These are phyloP conservation scores for Colletotrichum horii DNA, from an alignment of 2,329 filamentous ascomycete genomes.

Conservation along the genomic window DNA sequence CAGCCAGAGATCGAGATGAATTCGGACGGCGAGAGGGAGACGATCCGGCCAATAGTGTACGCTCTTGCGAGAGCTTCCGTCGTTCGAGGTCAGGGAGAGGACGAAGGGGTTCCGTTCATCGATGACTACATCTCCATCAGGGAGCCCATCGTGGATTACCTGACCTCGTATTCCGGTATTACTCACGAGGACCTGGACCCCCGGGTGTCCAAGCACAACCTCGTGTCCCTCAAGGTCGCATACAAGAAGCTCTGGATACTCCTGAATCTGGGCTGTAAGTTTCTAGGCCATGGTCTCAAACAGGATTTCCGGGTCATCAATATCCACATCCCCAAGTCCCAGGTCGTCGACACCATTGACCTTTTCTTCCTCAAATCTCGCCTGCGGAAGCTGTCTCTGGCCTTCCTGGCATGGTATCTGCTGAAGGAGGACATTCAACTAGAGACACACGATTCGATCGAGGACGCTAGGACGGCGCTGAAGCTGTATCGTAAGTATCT, in stretches of 20 bases:
- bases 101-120: slow-evolving; percentile 87
- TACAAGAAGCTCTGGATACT: slow-evolving; percentile 99
- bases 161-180: slow-evolving; percentile 94
- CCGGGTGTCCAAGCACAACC: slow-evolving; percentile 76
- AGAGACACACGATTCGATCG: slow-evolving; percentile 92
- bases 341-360: slow-evolving; percentile 94
- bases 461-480: slow-evolving; percentile 90
- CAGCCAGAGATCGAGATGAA: slow-evolving; percentile 96
- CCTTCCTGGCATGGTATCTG: slow-evolving; percentile 89
- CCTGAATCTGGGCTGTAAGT: slow-evolving; percentile 90
- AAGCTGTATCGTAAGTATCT: slow-evolving; percentile 89
- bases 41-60: slow-evolving; percentile 87
- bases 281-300: slow-evolving; percentile 90
- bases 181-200: slow-evolving; percentile 84
- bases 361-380: slow-evolving; percentile 85
- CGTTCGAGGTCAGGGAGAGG: slow-evolving; percentile 77
- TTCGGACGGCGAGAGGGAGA: slow-evolving; percentile 89
- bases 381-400: slow-evolving; percentile 85
- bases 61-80: slow-evolving; percentile 94
- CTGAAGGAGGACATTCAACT: slow-evolving; percentile 94
- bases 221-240: slow-evolving; percentile 86
- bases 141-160: slow-evolving; percentile 92
- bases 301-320: slow-evolving; percentile 99
- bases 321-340: slow-evolving; percentile 87
- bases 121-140: slow-evolving; percentile 95